Conservation (phyloP, 148 eudicot genomes). For the Arbutus unedo region DNA sequence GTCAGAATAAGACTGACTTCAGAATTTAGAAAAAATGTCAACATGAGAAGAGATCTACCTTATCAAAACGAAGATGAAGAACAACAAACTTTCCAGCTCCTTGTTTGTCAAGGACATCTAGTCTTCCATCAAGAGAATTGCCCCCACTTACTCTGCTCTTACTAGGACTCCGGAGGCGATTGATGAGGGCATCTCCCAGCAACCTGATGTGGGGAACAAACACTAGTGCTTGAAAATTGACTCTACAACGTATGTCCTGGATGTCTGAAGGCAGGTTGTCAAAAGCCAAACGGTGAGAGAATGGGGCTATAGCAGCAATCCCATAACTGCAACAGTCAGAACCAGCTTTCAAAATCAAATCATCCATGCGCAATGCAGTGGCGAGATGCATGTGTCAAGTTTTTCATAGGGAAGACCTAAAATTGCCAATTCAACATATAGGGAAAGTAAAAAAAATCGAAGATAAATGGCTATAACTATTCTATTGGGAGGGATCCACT, state of each 20-base stretch:
- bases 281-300: conserved; percentile 94
- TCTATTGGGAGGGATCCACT: not conserved
- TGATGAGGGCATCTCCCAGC: conserved; percentile 72
- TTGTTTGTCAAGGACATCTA: conserved; percentile 25
- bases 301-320: conserved; percentile 90
- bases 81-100: conserved; percentile 76
- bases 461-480: not conserved
- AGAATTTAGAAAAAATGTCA: not conserved
- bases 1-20: too few relatives aligned
- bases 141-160: conserved; percentile 11
- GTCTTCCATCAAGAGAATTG: conserved; percentile 13
- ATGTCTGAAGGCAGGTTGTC: conserved; percentile 72
- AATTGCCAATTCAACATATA: not conserved
- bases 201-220: conserved; percentile 78
- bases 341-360: conserved; percentile 3
- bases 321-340: conserved; percentile 59
- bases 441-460: not conserved
- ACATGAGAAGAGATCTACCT: conserved; percentile 42
- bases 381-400: conserved; percentile 2
- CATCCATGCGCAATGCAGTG: not conserved
- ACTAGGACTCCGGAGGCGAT: conserved; percentile 48
- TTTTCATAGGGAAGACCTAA: not conserved
- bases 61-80: conserved; percentile 95
- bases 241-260: conserved; percentile 84
- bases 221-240: conserved; percentile 79